phyloP scores from a whole-genome alignment of 306 rosid species.

The Psophocarpus tetragonolobus region DNA sequence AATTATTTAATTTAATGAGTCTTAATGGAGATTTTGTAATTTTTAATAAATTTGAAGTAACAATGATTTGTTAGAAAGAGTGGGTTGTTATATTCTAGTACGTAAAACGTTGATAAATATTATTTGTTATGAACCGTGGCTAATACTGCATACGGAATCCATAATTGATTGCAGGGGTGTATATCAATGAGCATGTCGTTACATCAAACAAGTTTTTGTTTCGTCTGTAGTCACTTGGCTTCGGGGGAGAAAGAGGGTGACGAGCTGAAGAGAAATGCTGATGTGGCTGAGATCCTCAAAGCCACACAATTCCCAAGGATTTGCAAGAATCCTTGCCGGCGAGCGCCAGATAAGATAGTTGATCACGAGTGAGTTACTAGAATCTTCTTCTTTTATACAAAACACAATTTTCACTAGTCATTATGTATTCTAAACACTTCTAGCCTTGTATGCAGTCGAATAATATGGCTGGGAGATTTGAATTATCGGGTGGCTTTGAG shows the following conservation, averaged over 20 bases:
- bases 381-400: not conserved
- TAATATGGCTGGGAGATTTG: constrained; percentile 95
- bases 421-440: constrained; percentile 11
- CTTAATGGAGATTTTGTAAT: not conserved
- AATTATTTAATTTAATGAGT: not conserved
- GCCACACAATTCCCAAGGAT: constrained; percentile 69
- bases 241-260: constrained; percentile 99
- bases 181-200: constrained; percentile 91
- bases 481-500: constrained; percentile 84
- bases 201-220: constrained; percentile 91
- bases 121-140: too few species aligned
- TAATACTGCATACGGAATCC: not conserved
- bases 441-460: constrained; percentile 54
- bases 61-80: not conserved
- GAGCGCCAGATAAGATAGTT: constrained; percentile 69
- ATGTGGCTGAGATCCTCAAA: constrained; percentile 81
- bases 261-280: constrained; percentile 80
- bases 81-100: not conserved
- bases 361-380: constrained; percentile 73
- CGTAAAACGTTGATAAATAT: too few species aligned
- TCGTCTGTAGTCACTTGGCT: constrained; percentile 95
- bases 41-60: not conserved
- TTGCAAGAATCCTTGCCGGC: constrained; percentile 62
- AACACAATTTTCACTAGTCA: not conserved
- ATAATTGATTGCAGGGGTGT: constrained; percentile 74